A percentile compares a stretch with the other conserved stretches of the same genome.
Conservation (phyloP, 257 asterid genomes). For the Scutellaria barbata region DNA sequence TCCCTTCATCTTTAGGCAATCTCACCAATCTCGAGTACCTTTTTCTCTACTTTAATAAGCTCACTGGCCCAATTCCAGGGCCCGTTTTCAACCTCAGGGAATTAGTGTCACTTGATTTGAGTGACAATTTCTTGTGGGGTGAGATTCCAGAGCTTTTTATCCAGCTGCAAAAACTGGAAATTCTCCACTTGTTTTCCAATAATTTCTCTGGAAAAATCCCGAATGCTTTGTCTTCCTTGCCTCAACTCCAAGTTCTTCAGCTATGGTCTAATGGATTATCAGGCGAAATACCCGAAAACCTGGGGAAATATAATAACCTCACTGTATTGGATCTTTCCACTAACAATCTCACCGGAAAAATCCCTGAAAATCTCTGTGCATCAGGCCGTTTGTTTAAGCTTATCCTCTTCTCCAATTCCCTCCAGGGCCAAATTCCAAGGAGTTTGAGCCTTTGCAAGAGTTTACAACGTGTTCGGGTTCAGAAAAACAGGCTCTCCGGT, state of each 20-base stretch:
- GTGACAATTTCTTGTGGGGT: slow-evolving; percentile 72
- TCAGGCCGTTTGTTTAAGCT: slow-evolving; percentile 66
- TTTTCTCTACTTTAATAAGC: slow-evolving; percentile 73
- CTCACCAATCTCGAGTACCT: slow-evolving; percentile 69
- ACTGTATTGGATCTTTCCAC: slow-evolving; percentile 80
- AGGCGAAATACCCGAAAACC: slow-evolving; percentile 65
- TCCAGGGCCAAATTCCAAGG: slow-evolving; percentile 63
- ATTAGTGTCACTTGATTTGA: slow-evolving; percentile 73
- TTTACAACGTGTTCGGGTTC: slow-evolving; percentile 68
- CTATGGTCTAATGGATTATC: slow-evolving; percentile 73
- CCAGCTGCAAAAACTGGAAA: slow-evolving; percentile 54
- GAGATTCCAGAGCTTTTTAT: slow-evolving; percentile 57
- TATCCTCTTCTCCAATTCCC: slow-evolving; percentile 75
- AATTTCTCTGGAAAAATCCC: slow-evolving; percentile 77
- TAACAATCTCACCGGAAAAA: slow-evolving; percentile 66
- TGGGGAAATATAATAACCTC: slow-evolving; percentile 68
- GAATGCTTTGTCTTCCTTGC: slow-evolving; percentile 52
- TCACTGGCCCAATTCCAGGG: slow-evolving; percentile 65
- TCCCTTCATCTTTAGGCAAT: slow-evolving; percentile 77
- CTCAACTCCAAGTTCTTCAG: slow-evolving; percentile 74
- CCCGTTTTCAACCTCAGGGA: slow-evolving; percentile 55
- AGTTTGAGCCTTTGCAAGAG: slow-evolving; percentile 63
- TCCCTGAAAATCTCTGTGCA: slow-evolving; percentile 62
- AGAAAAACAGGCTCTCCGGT: slow-evolving; percentile 65
- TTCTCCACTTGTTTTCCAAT: slow-evolving; percentile 80